Evolutionary conservation across 805 yeast genomes (phyloP), one percentile per base, ranked within the genome.

Genomic region (Lipomyces yamanashiensis): DNA sequence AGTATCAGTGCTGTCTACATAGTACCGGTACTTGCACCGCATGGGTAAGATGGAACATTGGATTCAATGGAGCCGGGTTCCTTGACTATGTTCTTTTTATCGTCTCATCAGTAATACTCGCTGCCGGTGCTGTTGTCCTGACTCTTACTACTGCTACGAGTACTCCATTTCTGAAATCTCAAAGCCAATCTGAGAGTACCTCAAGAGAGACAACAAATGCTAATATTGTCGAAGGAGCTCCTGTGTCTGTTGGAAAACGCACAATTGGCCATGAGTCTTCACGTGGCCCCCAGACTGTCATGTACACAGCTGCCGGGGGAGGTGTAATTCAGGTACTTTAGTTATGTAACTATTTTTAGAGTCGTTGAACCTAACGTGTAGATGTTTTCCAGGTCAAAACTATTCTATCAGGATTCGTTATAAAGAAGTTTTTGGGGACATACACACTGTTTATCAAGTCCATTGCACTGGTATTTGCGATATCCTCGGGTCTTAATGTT

Each of bases 251-350:
- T 15, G 51, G 52, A 40, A 51, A 54, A 19, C 8, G 15, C 13
- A 40, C 19, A 9, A 8, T 34, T 47, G 58, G 36, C n/a, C 41
- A 40, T 45, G 33, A 9, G 12, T 43, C 57, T 5, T 23, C 39
- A 9, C 44, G 17, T 9, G 44, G 28, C n/a, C 49, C 66, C n/a
- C 64, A 56, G 44, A 62, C 70, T 47, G 70, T 72, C 5, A 72
- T 84, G 70, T 84, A 83, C 70, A 77, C 85, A 12, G 87, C 85
- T 0, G 80, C 81, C 37, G 87, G 87, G 2, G 81, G 85, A 17
- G 87, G 87, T 4, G 87, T 84, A 1, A 86, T 87, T 0, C 87
- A 84, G 72, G 87, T 64, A 52, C 7, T 44, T 19, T 17, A 0
- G 4, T 5, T n/a, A 17, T 17, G 7, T 13, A n/a, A 3, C 28